phyloP scores from a whole-genome alignment of 805 yeast species.

The Yarrowia keelungensis region DNA sequence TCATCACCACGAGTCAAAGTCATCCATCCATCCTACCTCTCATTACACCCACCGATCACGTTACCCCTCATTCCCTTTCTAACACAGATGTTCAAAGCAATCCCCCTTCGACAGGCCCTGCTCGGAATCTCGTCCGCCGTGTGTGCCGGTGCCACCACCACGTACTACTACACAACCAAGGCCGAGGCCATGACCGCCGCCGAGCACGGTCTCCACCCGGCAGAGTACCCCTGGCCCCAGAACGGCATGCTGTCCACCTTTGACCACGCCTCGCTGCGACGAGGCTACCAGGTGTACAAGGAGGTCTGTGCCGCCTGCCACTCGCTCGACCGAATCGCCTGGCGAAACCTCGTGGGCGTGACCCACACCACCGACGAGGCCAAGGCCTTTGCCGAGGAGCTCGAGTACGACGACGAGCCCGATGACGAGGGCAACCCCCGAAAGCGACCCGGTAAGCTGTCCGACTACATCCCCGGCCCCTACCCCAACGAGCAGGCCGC shows the following conservation, averaged over 20 bases:
- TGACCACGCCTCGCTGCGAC: conserved; percentile 94
- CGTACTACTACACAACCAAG: conserved; percentile 82
- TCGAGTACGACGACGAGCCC: conserved; percentile 96
- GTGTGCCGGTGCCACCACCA: conserved; percentile 63
- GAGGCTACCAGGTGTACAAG: conserved; percentile 98
- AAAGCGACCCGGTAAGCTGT: conserved; percentile 97
- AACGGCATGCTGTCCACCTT: conserved; percentile 84
- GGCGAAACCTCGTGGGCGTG: conserved; percentile 98
- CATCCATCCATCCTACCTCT: no score
- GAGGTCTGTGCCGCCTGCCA: conserved; percentile 99
- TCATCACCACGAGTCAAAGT: no score
- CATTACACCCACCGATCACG: no score
- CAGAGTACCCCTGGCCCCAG: conserved; percentile 92
- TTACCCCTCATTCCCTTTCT: not conserved
- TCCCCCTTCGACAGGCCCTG: conserved; percentile 39
- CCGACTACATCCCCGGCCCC: conserved; percentile 94
- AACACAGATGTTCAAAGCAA: conserved; percentile 38
- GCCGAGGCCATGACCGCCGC: conserved; percentile 98
- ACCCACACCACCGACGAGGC: conserved; percentile 91
- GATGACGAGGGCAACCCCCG: conserved; percentile 97
- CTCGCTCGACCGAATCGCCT: conserved; percentile 93
- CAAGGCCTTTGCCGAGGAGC: conserved; percentile 91
- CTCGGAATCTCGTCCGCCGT: conserved; percentile 39
- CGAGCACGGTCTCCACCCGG: conserved; percentile 98
- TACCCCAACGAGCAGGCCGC: conserved; percentile 99